phyloP scores from a whole-genome alignment of 345 rosid species.

The Salix udensis region DNA sequence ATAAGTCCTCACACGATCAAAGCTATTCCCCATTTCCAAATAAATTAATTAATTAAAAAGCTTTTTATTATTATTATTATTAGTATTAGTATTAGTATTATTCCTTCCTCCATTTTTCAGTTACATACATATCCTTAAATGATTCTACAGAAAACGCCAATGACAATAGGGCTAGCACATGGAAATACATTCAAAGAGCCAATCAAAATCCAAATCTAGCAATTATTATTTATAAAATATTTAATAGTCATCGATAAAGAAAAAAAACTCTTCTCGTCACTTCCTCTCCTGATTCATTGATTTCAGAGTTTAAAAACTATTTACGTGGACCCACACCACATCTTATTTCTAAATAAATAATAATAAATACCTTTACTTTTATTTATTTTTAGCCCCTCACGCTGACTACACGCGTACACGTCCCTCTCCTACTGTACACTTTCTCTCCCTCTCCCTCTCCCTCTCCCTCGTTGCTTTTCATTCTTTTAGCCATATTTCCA shows the following conservation, averaged over 20 bases:
- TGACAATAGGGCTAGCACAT: slow-evolving; percentile 3
- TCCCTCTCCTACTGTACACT: neutral
- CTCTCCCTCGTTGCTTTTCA: neutral
- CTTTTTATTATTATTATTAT: too few species aligned
- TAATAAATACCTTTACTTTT: too few species aligned
- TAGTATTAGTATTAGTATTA: too few species aligned
- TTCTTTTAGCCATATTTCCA: neutral
- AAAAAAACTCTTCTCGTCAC: too few species aligned
- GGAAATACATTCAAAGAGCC: neutral
- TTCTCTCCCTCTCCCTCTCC: slow-evolving; percentile 19
- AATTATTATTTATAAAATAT: neutral
- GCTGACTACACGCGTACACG: neutral
- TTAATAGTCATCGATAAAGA: too few species aligned
- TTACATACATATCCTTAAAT: too few species aligned
- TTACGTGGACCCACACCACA: neutral
- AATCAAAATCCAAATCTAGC: neutral
- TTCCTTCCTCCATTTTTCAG: too few species aligned
- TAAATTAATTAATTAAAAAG: too few species aligned
- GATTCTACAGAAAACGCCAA: neutral
- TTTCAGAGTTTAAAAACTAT: neutral
- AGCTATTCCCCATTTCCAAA: too few species aligned
- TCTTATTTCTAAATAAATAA: too few species aligned
- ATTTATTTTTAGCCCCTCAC: neutral
- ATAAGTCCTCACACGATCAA: too few species aligned
- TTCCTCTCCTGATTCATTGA: neutral